Evolutionary conservation across 2,329 filamentous ascomycete genomes (phyloP).

Genomic region (Plenodomus lindquistii): DNA sequence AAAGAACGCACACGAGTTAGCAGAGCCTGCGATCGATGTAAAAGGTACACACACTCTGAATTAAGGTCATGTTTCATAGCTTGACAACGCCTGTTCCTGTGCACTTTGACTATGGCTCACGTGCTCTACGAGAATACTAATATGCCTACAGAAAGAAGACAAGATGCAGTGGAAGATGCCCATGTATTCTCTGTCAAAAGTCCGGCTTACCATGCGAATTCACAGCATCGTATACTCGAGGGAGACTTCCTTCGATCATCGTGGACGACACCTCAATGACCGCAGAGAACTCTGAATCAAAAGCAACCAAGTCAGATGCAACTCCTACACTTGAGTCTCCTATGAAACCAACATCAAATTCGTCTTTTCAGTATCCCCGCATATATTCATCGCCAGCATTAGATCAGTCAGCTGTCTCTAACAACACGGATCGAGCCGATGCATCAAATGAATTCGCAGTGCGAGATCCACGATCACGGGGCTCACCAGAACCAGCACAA

Average conservation of each 20-base stretch:
- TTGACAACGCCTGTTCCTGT: neutral
- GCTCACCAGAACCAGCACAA: constrained; percentile 51
- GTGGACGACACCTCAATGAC: constrained; percentile 37
- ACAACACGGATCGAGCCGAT: constrained; percentile 14
- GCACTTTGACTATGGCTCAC: neutral
- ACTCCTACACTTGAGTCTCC: constrained; percentile 10
- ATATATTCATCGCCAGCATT: constrained; percentile 18
- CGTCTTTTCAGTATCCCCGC: constrained; percentile 25
- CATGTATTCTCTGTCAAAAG: constrained; percentile 38
- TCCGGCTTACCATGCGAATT: constrained; percentile 51
- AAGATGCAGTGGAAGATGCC: constrained; percentile 42
- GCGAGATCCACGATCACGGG: constrained; percentile 38
- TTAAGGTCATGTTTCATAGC: neutral
- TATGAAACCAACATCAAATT: constrained; percentile 11
- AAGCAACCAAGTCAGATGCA: constrained; percentile 16
- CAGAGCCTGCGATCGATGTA: constrained; percentile 55
- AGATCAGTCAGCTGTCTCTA: constrained; percentile 19
- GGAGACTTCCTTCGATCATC: constrained; percentile 49
- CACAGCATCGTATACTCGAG: constrained; percentile 55
- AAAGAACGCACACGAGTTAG: constrained; percentile 50
- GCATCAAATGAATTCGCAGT: constrained; percentile 16
- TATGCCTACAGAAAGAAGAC: constrained; percentile 38
- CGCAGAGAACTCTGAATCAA: constrained; percentile 14
- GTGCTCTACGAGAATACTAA: constrained; percentile 14
- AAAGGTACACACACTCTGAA: constrained; percentile 44